Evolutionary conservation across 108 stramenopile species (phyloP), one percentile per base, ranked within the genome.

Genomic region (Pseudonitzschia multiseries): DNA sequence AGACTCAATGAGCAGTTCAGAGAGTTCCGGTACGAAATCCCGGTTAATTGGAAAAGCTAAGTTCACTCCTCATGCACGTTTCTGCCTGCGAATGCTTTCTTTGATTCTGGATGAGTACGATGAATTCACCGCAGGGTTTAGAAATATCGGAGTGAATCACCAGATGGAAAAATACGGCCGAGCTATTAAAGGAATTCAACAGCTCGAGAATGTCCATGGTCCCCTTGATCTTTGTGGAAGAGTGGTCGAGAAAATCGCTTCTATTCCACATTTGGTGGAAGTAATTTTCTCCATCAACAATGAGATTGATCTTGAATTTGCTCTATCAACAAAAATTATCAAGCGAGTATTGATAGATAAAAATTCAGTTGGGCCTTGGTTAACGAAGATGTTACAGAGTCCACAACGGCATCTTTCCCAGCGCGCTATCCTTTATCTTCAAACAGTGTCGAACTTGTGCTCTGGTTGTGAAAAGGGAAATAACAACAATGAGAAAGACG

Each of bases 361-460:
- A 51, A 21, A 69, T 62, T 80, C 86, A 20, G 67, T 87, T 27
- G 86, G 83, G 17, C 70, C 70, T 0, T 87, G 86, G 86, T 48
- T 87, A 6, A 81, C 82, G 4, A 18, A 32, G 10, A 84, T 82
- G 75, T 65, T 87, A 9, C 83, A 80, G 53, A 73, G 56, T 51
- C 43, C 65, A 59, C 64, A 80, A 0, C 66, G 51, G 29, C 29
- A 48, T 10, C 40, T 84, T 15, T 67, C 83, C 0, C 57, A 76
- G 32, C 68, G 83, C 29, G 83, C 77, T 9, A 70, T 87, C 15
- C 75, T 79, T 13, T 84, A 87, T 60, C 74, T 87, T 21, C 59
- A 76, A 40, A 62, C 65, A 8, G 73, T 84, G 54, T 63, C 54
- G 42, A 67, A 64, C 17, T 67, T 43, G 43, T 66, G 53, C 68